phyloP scores from a whole-genome alignment of 768 basidiomycete genomes.

The Hygrophorus pudorinus region DNA sequence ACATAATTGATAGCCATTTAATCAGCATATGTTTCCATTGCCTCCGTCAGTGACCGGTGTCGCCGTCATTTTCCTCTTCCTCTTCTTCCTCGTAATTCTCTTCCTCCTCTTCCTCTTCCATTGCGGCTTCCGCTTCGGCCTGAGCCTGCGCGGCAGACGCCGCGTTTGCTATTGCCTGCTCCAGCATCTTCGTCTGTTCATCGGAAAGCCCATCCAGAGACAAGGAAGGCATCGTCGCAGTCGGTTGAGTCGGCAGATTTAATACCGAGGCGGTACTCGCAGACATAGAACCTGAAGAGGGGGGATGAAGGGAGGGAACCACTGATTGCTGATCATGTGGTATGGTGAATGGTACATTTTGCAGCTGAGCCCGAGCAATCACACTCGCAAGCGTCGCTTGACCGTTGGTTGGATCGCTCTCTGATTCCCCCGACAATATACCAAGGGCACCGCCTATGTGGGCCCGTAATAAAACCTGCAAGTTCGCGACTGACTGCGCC shows the following conservation, averaged over 20 bases:
- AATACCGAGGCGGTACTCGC: constrained; percentile 8
- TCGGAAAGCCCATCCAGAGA: constrained; percentile 66
- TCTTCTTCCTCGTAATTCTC: constrained; percentile 30
- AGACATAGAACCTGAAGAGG: neutral
- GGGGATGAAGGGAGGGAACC: neutral
- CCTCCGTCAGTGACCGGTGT: constrained; percentile 5
- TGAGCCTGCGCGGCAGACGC: constrained; percentile 69
- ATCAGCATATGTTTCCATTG: too few species aligned
- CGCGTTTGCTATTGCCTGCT: constrained; percentile 66
- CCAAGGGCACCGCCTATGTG: constrained; percentile 51
- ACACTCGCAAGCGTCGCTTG: constrained; percentile 66
- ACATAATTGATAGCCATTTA: too few species aligned
- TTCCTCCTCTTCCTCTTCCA: constrained; percentile 35
- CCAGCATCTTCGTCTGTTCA: constrained; percentile 59
- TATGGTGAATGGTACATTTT: constrained; percentile 22
- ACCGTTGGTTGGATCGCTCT: constrained; percentile 36
- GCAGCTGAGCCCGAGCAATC: constrained; percentile 60
- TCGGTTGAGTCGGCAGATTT: neutral
- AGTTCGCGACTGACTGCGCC: constrained; percentile 41
- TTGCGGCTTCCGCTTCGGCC: constrained; percentile 67
- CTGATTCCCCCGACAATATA: constrained; percentile 20
- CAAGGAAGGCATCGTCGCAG: constrained; percentile 27
- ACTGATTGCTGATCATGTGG: neutral
- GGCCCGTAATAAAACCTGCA: constrained; percentile 47
- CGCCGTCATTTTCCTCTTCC: constrained; percentile 31